Conservation (phyloP, 2,329 filamentous ascomycete species). For the Pseudopyrenochaeta lycopersici region DNA sequence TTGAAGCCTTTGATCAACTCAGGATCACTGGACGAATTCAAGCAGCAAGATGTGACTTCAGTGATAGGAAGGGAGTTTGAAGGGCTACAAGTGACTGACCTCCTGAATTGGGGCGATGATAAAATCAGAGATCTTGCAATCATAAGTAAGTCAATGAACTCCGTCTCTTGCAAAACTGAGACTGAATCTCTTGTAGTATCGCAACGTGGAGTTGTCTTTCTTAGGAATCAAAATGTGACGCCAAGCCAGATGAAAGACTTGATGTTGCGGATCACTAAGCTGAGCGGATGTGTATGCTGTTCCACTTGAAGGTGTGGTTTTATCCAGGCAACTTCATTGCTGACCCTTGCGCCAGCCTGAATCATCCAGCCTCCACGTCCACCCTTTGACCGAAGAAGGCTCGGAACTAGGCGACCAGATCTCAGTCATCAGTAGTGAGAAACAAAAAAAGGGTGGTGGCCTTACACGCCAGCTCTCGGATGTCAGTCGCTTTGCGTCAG, state of each 20-base stretch:
- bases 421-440: constrained; percentile 49
- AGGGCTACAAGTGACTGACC: constrained; percentile 40
- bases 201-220: constrained; percentile 74
- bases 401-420: constrained; percentile 51
- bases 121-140: constrained; percentile 58
- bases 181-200: constrained; percentile 61
- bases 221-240: constrained; percentile 66
- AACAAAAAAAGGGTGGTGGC: constrained; percentile 41
- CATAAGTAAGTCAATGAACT: constrained; percentile 61
- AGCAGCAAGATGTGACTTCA: constrained; percentile 57
- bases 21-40: constrained; percentile 33
- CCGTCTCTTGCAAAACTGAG: background rate
- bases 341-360: constrained; percentile 27
- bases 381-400: constrained; percentile 57
- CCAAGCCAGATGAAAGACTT: constrained; percentile 71
- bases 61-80: constrained; percentile 61
- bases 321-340: background rate
- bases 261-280: constrained; percentile 66
- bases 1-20: constrained; percentile 32
- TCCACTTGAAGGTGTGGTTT: constrained; percentile 32
- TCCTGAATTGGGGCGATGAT: constrained; percentile 47
- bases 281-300: constrained; percentile 64
- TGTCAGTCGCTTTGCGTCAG: constrained; percentile 50
- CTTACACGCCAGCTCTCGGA: constrained; percentile 55
- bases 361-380: constrained; percentile 38